Base-by-base conservation (phyloP, 2,329 filamentous ascomycete species). In the Xylariaceae sp. region DNA sequence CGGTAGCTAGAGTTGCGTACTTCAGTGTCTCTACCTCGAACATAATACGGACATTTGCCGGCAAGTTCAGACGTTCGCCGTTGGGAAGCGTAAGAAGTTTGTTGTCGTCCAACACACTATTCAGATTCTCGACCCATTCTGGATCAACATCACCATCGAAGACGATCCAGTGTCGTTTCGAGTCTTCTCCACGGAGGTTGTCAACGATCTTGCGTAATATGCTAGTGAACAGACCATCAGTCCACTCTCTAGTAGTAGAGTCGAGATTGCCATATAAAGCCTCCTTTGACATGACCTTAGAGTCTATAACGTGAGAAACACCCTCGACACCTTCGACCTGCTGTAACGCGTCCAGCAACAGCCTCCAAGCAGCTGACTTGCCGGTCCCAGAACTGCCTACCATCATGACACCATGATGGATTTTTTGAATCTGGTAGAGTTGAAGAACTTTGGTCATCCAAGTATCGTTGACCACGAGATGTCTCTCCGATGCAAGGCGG, bases 321-420 rank as follows among this genome's bases (percentile, higher is more conserved):
- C 96, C 95, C 74, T 99, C 96, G 6, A 96, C 83, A 21, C 89
- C 88, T 73, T 99, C 95, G 12, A 96, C 91, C 68, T 90, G 87
- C 69, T 98, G 94, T 56, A 99, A 78, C 14, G 96, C 95, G 69
- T 96, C 90, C 17, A 99, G 83, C 48, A 99, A 82, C 37, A 96
- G 87, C 69, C 91, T 92, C 95, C 96, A 99, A 4, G 95, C 91
- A 1, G 90, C 87, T 36, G 95, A 97, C 78, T 99, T 99, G 71
- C 96, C 96, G 41, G 94, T 90, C n/a, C 96, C 95, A 26, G 96
- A 97, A 70, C 91, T 92, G 62, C 95, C 95, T 8, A 99, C 95
- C 95, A 99, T 98, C 96, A 99, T 99, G 24, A 99, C 95, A 88
- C 95, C 95, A 67, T 99, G 95, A 70, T 99, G 95, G 56, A 99